Evolutionary conservation across 2,329 filamentous ascomycete species (phyloP).

Genomic region (Diaporthe eres): DNA sequence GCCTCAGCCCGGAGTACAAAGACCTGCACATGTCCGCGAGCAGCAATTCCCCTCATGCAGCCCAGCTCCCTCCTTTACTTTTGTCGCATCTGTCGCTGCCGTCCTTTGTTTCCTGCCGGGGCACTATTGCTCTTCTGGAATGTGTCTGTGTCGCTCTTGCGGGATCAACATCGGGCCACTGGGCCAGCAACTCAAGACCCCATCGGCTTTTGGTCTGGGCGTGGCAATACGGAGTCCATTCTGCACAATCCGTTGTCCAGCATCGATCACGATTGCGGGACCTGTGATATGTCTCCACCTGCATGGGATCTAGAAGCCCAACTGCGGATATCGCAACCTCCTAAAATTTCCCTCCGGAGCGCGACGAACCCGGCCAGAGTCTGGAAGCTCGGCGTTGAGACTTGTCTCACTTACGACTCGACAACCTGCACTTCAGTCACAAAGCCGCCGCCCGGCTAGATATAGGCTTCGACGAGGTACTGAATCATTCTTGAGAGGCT

Average conservation of each 20-base stretch:
- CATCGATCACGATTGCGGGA: conserved; percentile 31
- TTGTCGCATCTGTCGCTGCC: not conserved
- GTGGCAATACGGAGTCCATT: conserved; percentile 29
- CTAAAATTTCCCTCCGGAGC: conserved; percentile 34
- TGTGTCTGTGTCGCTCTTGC: conserved; percentile 19
- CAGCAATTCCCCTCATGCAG: not conserved
- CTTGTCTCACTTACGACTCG: conserved; percentile 2
- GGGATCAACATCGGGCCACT: conserved; percentile 30
- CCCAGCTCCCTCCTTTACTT: not conserved
- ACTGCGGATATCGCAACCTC: conserved; percentile 41
- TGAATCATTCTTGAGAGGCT: conserved; percentile 5
- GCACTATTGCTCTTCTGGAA: conserved; percentile 25
- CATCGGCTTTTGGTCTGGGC: conserved; percentile 17
- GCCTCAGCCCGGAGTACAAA: conserved; percentile 8
- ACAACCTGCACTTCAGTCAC: not conserved
- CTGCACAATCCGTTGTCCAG: conserved; percentile 16
- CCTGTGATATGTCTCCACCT: conserved; percentile 36
- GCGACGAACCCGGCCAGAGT: not conserved
- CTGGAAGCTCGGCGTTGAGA: not conserved
- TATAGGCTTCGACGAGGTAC: conserved; percentile 2
- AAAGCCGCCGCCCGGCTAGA: not conserved
- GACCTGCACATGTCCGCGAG: conserved; percentile 23
- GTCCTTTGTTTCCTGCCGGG: conserved; percentile 21
- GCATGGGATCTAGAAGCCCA: conserved; percentile 40
- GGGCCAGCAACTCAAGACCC: not conserved